Base-by-base conservation (phyloP, 768 basidiomycete species). In the Leucosporidium scottii region DNA sequence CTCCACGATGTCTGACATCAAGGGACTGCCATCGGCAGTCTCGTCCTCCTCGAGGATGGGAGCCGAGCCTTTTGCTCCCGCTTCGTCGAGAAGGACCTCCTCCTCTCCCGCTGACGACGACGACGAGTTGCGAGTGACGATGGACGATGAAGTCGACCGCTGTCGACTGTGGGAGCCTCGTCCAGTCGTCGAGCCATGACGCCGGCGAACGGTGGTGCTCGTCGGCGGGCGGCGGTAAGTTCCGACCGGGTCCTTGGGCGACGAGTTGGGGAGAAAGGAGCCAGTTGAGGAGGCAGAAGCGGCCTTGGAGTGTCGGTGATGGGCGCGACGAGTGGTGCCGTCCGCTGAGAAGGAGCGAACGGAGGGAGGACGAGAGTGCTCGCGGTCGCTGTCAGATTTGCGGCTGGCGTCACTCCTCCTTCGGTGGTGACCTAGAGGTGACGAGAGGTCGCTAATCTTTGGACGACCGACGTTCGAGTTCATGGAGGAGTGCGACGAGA, bases 351-450 rank as follows among this genome's bases (percentile, higher is more conserved):
- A 57, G 2, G 67, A 69, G 21, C 67, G 74, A 12, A 71, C 4
- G 18, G 71, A 72, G 18, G 65, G 58, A 2, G 71, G 74, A 1
- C 72, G 53, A 3, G 74, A 74, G 9, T 57, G 59, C 18, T 64
- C 55, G 7, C 44, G 55, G n/a, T 66, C 64, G 62, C 88, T 89
- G 65, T 87, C 83, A 4, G 89, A 90, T 17, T 85, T 83, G 25
- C 90, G 83, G 15, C 85, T 83, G 7, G 85, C 83, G 20, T 82
- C 82, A 61, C 82, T 82, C 25, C 79, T 75, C 56, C 82, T 80
- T 20, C 82, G 80, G 18, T 77, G 75, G 44, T 83, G 78, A 70
- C 61, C 74, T 25, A 69, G 49, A 50, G 68, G 69, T 44, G 31
- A 20, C 4, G 63, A 27, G 18, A 53, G 21, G 48, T 60, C 55